phyloP scores from a whole-genome alignment of 805 yeast species.

The Pichia gijzeniarum region DNA sequence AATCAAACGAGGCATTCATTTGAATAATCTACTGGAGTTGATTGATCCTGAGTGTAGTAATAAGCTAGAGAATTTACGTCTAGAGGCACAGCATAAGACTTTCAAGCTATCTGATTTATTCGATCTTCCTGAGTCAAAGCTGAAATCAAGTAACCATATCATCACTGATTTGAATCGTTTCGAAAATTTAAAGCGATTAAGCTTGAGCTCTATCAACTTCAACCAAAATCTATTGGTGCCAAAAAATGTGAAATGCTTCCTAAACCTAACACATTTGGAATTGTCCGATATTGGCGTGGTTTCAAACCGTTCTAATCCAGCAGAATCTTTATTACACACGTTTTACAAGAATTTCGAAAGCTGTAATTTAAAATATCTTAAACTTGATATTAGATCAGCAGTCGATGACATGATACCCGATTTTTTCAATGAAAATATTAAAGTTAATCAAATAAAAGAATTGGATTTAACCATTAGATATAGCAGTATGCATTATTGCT shows the following conservation, averaged over 20 bases:
- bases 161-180: background rate
- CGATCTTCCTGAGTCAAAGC: background rate
- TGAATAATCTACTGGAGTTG: conserved; percentile 3
- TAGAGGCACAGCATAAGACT: conserved; percentile 4
- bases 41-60: background rate
- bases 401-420: conserved; percentile 16
- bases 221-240: background rate
- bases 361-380: conserved; percentile 9
- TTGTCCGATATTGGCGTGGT: conserved; percentile 15
- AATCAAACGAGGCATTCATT: conserved; percentile 8
- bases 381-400: conserved; percentile 21
- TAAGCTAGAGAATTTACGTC: conserved; percentile 3
- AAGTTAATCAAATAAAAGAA: conserved; percentile 18
- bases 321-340: conserved; percentile 13
- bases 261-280: conserved; percentile 15
- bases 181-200: conserved; percentile 5
- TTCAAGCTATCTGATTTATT: conserved; percentile 9
- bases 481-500: conserved; percentile 16
- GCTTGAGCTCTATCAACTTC: conserved; percentile 13
- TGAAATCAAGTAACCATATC: background rate
- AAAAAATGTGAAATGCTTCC: background rate
- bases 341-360: conserved; percentile 6
- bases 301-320: conserved; percentile 1
- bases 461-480: conserved; percentile 21
- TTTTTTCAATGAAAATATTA: conserved; percentile 13